Conservation (phyloP, 495 filamentous ascomycete species). For the Schizothecium vesticola region DNA sequence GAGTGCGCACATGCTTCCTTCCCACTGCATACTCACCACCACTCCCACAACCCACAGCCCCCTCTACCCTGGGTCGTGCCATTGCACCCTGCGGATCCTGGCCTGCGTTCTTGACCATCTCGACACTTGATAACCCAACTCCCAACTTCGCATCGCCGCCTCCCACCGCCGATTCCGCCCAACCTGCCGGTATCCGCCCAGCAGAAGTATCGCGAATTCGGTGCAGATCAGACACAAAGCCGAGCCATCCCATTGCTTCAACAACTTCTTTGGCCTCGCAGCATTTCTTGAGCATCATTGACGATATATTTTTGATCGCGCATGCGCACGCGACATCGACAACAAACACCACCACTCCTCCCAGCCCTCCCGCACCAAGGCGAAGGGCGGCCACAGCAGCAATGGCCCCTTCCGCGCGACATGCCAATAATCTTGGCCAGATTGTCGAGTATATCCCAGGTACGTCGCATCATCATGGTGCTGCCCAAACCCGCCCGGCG, state of each 20-base stretch:
- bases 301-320: not conserved
- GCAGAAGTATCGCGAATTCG: not conserved
- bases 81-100: not conserved
- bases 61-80: not conserved
- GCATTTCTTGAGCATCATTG: not conserved
- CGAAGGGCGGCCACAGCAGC: constrained; percentile 14
- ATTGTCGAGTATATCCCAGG: constrained; percentile 56
- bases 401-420: constrained; percentile 41
- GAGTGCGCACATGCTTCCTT: constrained; percentile 21
- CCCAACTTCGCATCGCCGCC: not conserved
- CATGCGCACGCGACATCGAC: not conserved
- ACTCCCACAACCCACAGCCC: not conserved
- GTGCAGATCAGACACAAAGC: not conserved
- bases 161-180: not conserved
- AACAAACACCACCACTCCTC: not conserved
- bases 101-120: not conserved
- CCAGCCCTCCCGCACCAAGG: not conserved
- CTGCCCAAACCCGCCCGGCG: not conserved
- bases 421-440: constrained; percentile 43
- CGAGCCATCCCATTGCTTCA: not conserved
- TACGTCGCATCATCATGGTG: constrained; percentile 23
- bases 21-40: constrained; percentile 11
- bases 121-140: not conserved
- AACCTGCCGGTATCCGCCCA: not conserved
- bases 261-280: not conserved